phyloP scores from a whole-genome alignment of 768 basidiomycete genomes.

The Tephrocybe sp. region DNA sequence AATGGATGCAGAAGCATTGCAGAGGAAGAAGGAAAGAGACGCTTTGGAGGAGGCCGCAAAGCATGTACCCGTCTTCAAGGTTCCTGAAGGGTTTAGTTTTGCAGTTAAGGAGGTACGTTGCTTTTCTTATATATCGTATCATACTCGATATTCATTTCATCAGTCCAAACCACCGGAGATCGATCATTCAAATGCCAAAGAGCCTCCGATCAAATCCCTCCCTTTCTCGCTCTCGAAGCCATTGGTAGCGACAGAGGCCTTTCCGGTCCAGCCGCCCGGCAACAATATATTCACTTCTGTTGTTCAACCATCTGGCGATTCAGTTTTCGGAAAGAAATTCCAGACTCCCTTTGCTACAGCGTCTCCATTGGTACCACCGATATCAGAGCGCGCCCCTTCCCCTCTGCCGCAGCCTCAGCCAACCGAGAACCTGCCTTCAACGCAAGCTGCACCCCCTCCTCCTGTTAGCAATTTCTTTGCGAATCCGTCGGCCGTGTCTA shows the following conservation, averaged over 20 bases:
- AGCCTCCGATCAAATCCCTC: slow-evolving; percentile 61
- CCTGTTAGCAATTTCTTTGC: slow-evolving; percentile 2
- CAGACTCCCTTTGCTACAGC: background rate
- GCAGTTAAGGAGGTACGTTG: slow-evolving; percentile 55
- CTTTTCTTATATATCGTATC: slow-evolving; percentile 2
- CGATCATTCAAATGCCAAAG: slow-evolving; percentile 47
- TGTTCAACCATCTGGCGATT: background rate
- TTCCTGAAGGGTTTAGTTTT: slow-evolving; percentile 66
- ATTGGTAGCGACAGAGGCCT: slow-evolving; percentile 15
- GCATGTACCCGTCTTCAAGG: slow-evolving; percentile 53
- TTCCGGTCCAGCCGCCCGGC: slow-evolving; percentile 5
- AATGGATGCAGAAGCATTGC: slow-evolving; percentile 27
- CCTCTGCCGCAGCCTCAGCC: background rate
- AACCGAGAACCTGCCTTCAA: background rate
- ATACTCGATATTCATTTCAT: slow-evolving; percentile 2
- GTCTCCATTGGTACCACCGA: background rate
- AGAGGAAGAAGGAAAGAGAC: slow-evolving; percentile 41
- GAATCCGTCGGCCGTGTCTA: background rate
- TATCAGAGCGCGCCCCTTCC: background rate
- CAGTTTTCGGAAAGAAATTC: background rate
- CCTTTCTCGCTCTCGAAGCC: slow-evolving; percentile 63
- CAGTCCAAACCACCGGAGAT: slow-evolving; percentile 35
- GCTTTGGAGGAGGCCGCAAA: slow-evolving; percentile 54
- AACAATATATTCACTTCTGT: background rate
- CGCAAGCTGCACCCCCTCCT: background rate